Evolutionary conservation across 345 rosid species (phyloP), one percentile per base, ranked within the genome.

Genomic region (Euphorbia pulcherrima): DNA sequence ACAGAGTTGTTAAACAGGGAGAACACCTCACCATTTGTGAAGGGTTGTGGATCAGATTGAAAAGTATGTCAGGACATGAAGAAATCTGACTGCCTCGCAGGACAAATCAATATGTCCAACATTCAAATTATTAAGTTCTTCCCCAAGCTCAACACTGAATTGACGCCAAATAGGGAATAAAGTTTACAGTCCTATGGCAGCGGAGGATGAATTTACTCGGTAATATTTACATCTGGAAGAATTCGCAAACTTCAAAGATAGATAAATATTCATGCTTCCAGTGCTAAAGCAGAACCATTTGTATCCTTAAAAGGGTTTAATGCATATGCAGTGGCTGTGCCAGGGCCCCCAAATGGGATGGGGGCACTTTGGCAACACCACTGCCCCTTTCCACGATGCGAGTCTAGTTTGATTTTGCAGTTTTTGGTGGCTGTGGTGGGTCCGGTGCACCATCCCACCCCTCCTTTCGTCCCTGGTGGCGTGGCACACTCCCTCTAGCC

Each of bases 71-170:
- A 74, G 58, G 69, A 79, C 73, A 59, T 44, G 13, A 80, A 76
- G 65, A 76, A n/a, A 79, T 68, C 51, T 69, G 52, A 35, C 62
- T 18, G 79, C 81, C 54, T 81, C 72, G 60, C 80, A 73, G 65
- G 71, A 79, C 64, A 84, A 74, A 70, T 73, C 77, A 58, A 82
- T 64, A 66, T 87, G 96, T 82, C 97, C 91, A 72, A 85, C 94
- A 26, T 79, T 88, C 67, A 83, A 80, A 65, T 70, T 79, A 62
- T 67, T 41, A n/a, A 86, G 77, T 52, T 75, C 82, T 69, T 81
- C 81, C 27, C 81, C 74, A 18, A 71, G 78, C 75, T 67, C 79
- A 70, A 73, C 76, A 57, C 88, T 84, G 21, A 80, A 81, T 78
- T 72, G 78, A 67, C 79, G 75, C 27, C 82, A 60, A 57, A 54